Percentiles rank a stretch among this genome's conserved stretches.
Evolutionary conservation across 805 yeast genomes (phyloP).

Genomic region (Cyberlindnera mississippiensis): DNA sequence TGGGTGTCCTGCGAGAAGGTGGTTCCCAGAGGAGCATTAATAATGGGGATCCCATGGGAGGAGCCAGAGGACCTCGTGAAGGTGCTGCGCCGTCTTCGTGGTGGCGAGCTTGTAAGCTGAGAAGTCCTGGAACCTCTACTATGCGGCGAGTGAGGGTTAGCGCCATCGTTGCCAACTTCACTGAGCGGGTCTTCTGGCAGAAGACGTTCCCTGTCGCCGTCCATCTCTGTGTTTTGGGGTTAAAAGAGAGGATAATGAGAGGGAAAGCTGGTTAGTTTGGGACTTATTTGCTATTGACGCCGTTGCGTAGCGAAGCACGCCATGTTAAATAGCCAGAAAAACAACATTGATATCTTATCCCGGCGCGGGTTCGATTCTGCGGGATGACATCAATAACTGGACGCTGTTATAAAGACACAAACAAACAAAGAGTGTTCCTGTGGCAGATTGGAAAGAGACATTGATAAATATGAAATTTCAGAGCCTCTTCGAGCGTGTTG

Average conservation of each 20-base stretch:
- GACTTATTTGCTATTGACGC: too few species aligned
- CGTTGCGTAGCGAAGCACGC: too few species aligned
- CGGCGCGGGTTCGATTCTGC: constrained; percentile 1
- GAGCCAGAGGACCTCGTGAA: constrained; percentile 7
- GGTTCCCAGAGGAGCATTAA: constrained; percentile 2
- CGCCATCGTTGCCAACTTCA: neutral
- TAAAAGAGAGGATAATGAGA: neutral
- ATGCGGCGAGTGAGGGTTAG: neutral
- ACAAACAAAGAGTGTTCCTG: too few species aligned
- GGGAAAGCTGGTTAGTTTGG: neutral
- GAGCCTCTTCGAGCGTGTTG: too few species aligned
- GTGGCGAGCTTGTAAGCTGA: constrained; percentile 3
- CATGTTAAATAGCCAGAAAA: too few species aligned
- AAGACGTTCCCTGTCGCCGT: constrained; percentile 4
- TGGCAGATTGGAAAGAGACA: too few species aligned
- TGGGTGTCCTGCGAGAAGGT: constrained; percentile 5
- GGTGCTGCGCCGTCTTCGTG: constrained; percentile 5
- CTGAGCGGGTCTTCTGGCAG: constrained; percentile 9
- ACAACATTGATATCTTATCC: too few species aligned
- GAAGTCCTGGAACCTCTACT: neutral
- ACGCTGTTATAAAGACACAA: too few species aligned
- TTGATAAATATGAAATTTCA: too few species aligned
- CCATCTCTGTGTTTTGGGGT: neutral
- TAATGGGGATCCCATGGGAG: neutral
- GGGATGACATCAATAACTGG: neutral